Base-by-base conservation (phyloP, 495 filamentous ascomycete genomes). In the Annulohypoxylon nitens region DNA sequence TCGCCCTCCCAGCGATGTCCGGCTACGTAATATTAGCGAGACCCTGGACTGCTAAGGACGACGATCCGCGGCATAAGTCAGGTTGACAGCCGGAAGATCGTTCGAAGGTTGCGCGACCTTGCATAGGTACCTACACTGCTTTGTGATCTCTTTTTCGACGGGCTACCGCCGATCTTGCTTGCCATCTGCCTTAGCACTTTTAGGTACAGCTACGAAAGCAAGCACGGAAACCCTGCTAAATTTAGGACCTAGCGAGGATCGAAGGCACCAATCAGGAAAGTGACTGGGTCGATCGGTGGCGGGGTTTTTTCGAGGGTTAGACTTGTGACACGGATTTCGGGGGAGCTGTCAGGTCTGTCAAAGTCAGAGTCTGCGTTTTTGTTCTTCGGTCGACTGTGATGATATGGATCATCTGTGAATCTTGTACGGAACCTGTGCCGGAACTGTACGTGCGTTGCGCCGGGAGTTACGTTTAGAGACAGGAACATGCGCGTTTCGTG, bases 1-100 rank as follows among this genome's bases (percentile, higher is more conserved):
- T 7, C 36, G 9, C 39, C 39, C 14, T 16, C 39, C 41, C 23
- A 43, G 55, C 48, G 55, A 71, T 66, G 69, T 37, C 36, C 16
- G 37, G n/a, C 69, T 67, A 72, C 69, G 64, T 72, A 72, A 67
- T 72, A 23, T 1, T 23, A 41, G 30, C 11, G 43, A 57, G 59
- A 47, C 23, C 36, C 50, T 61, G 41, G 39, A 14, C 67, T 36
- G 53, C 54, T 4, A 43, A 14, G 39, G 43, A 61, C 54, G 69
- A 36, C 47, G 69, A 66, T 71, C 69, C 12, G 57, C 69, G 69
- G 37, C 45, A 41, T 51, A 41, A 26, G 1, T 30, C 25, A 39
- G 9, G 33, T 20, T 58, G n/a, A 39, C 54, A 58, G 34, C 34
- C 54, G 18, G 25, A 60, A 33, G 33, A 18, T 20, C 39, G 39